Percentiles rank a stretch among this genome's conserved stretches.
Conservation (phyloP, 208 protist species). For the Wallacemonas rigidus region DNA sequence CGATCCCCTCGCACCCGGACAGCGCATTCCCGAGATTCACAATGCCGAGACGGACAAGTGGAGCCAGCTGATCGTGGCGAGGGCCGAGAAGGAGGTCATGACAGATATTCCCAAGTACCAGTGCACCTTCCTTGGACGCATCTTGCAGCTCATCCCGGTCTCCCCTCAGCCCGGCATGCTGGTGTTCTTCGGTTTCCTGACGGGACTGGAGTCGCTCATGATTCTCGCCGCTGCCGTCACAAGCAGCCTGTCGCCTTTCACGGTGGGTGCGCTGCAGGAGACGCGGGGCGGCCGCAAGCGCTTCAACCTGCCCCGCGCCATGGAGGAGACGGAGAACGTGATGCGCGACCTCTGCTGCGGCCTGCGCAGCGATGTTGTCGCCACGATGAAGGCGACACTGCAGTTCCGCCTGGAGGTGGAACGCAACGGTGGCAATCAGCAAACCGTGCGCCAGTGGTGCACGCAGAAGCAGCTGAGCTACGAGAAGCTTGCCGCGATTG, state of each 20-base stretch:
- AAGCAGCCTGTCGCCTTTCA: slow-evolving; percentile 67
- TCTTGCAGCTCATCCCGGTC: slow-evolving; percentile 73
- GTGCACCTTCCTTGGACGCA: slow-evolving; percentile 67
- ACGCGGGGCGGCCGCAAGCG: slow-evolving; percentile 22
- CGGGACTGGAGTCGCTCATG: slow-evolving; percentile 64
- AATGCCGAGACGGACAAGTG: slow-evolving; percentile 24
- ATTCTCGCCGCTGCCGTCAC: slow-evolving; percentile 72
- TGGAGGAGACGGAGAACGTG: slow-evolving; percentile 83
- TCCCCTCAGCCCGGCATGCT: slow-evolving; percentile 63
- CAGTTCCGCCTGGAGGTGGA: slow-evolving; percentile 54
- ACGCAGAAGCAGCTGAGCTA: slow-evolving; percentile 65
- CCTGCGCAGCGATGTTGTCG: slow-evolving; percentile 62
- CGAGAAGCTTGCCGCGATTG: slow-evolving; percentile 63
- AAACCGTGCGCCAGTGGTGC: slow-evolving; percentile 62
- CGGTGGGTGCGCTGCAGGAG: slow-evolving; percentile 30
- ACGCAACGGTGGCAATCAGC: slow-evolving; percentile 35
- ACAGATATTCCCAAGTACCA: slow-evolving; percentile 47
- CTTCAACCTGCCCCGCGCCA: slow-evolving; percentile 58
- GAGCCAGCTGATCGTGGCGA: slow-evolving; percentile 28
- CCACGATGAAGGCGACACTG: slow-evolving; percentile 60
- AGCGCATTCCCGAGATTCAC: slow-evolving; percentile 42
- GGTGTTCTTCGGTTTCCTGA: slow-evolving; percentile 76
- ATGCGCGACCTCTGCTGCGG: slow-evolving; percentile 67
- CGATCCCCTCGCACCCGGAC: slow-evolving; percentile 29
- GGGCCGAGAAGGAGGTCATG: slow-evolving; percentile 31